These are phyloP conservation scores for Naumovozyma castellii DNA, from an alignment of 805 yeast genomes.

Conservation along the genomic window DNA sequence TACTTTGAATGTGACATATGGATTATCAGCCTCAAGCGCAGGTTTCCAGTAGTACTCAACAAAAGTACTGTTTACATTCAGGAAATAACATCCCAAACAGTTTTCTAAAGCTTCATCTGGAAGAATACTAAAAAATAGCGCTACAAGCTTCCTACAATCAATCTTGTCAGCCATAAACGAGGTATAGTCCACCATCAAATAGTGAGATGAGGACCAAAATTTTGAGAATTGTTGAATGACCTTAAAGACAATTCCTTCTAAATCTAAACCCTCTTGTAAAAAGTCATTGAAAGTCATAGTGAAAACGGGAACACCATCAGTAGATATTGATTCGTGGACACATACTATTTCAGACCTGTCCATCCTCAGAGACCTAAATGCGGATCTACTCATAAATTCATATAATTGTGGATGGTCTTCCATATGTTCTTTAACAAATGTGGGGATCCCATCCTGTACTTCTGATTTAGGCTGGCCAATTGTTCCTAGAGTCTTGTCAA, in stretches of 20 bases:
- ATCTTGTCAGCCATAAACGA: conserved; percentile 32
- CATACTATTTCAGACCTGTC: conserved; percentile 32
- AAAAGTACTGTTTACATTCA: conserved; percentile 30
- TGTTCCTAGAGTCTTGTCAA: conserved; percentile 37
- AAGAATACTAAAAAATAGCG: conserved; percentile 34
- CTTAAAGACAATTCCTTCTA: conserved; percentile 46
- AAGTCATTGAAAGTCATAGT: conserved; percentile 40
- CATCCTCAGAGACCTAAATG: conserved; percentile 42
- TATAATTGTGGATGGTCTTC: conserved; percentile 43
- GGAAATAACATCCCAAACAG: conserved; percentile 44
- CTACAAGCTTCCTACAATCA: conserved; percentile 11
- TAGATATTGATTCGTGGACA: conserved; percentile 54
- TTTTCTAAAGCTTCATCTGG: conserved; percentile 44
- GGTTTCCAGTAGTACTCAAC: conserved; percentile 16
- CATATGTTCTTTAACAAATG: conserved; percentile 39
- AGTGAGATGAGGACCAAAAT: conserved; percentile 58
- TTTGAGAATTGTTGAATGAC: conserved; percentile 56
- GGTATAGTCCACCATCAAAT: conserved; percentile 57
- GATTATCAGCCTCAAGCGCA: conserved; percentile 17
- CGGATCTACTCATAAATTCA: conserved; percentile 64
- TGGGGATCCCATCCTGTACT: conserved; percentile 46
- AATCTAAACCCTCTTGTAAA: conserved; percentile 26
- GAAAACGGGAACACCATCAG: conserved; percentile 65
- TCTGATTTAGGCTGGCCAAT: conserved; percentile 52
- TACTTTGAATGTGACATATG: conserved; percentile 21